Conservation (phyloP, 768 basidiomycete species). For the Termitomyces sp. region DNA sequence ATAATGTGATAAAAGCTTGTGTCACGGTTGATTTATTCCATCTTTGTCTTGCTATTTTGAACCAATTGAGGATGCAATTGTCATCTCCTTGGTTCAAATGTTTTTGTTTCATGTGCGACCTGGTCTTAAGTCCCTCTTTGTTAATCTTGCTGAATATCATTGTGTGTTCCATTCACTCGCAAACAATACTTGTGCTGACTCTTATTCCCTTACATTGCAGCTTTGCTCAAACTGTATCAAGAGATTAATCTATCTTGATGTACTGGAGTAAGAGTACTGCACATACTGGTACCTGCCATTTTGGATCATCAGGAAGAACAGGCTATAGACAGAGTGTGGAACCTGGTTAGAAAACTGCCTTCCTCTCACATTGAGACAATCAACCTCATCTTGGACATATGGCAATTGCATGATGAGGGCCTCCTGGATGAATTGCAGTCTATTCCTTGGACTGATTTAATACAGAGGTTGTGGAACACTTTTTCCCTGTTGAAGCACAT, state of each 20-base stretch:
- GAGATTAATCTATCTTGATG: neutral
- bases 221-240: neutral
- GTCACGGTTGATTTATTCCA: neutral
- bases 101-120: neutral
- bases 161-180: neutral
- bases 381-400: no score
- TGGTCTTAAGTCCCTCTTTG: neutral
- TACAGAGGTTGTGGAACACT: no score
- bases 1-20: neutral
- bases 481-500: no score
- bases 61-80: neutral
- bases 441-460: no score
- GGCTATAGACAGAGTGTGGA: neutral
- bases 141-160: neutral
- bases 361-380: neutral
- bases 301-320: no score
- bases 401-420: no score
- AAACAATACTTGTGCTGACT: neutral
- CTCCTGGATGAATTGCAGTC: no score
- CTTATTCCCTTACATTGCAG: no score
- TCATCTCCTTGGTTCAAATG: neutral
- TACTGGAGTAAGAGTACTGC: neutral
- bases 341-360: neutral
- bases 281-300: neutral
- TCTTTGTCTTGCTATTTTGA: neutral